phyloP scores from a whole-genome alignment of 164 flowering plant species.

The Macadamia integrifolia region DNA sequence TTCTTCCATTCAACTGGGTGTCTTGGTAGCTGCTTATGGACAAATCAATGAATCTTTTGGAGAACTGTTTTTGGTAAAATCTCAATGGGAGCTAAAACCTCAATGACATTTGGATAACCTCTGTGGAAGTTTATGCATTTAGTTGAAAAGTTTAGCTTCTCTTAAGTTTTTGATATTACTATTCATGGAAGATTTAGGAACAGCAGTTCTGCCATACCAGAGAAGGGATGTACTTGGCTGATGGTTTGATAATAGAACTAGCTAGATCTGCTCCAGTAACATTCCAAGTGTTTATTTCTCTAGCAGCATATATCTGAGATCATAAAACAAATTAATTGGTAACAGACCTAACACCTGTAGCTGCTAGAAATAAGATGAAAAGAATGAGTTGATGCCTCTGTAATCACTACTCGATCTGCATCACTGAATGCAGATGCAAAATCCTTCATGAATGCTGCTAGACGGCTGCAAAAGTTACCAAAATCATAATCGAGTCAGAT shows the following conservation, averaged over 20 bases:
- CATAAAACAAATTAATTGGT: conserved; percentile 5
- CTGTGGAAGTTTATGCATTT: not conserved
- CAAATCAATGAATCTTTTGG: not conserved
- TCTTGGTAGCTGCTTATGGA: not conserved
- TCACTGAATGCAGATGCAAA: conserved; percentile 35
- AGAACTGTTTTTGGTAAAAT: not conserved
- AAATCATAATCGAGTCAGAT: not conserved
- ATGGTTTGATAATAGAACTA: conserved; percentile 23
- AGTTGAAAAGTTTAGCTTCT: not conserved
- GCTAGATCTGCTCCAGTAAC: conserved; percentile 36
- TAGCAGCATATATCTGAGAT: conserved; percentile 37
- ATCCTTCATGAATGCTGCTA: conserved; percentile 37
- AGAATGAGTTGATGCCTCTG: conserved; percentile 19
- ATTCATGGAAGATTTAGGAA: conserved; percentile 8
- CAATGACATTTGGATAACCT: too few species aligned
- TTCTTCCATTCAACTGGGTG: not conserved
- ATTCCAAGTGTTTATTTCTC: conserved; percentile 35
- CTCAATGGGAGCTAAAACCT: not conserved
- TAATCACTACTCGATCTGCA: conserved; percentile 39
- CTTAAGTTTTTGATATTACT: not conserved
- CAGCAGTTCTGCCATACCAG: conserved; percentile 21
- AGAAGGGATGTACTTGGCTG: conserved; percentile 33
- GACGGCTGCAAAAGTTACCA: conserved; percentile 28
- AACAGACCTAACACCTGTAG: not conserved
- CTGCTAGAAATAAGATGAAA: conserved; percentile 1